Evolutionary conservation across 2,329 filamentous ascomycete species (phyloP).

Genomic region (Cryphonectria radicalis): DNA sequence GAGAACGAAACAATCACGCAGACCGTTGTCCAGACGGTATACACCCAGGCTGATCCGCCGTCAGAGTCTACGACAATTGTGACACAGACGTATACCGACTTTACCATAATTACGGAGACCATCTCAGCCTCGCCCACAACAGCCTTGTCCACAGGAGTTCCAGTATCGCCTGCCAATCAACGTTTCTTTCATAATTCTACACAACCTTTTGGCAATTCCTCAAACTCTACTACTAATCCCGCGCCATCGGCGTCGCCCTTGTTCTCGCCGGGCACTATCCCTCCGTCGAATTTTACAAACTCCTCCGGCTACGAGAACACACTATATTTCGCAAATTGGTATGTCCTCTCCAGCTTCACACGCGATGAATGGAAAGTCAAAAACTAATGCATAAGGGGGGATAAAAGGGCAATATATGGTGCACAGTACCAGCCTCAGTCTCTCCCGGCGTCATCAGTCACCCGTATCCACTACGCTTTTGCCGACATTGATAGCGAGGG

Average conservation of each 20-base stretch:
- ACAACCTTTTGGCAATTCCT: conserved; percentile 8
- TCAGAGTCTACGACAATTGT: not conserved
- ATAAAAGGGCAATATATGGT: conserved; percentile 45
- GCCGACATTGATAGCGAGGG: conserved; percentile 51
- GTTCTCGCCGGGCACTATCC: not conserved
- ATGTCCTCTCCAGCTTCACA: conserved; percentile 27
- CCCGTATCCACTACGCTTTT: conserved; percentile 71
- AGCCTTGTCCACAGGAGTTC: not conserved
- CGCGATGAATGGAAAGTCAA: not conserved
- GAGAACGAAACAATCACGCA: not conserved
- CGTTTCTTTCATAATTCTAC: conserved; percentile 15
- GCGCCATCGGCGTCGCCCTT: not conserved
- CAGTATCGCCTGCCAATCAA: not conserved
- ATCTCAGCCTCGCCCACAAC: not conserved
- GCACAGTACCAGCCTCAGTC: conserved; percentile 66
- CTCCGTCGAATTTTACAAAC: not conserved
- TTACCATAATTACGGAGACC: not conserved
- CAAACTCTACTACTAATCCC: conserved; percentile 1
- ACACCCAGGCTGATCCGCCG: not conserved
- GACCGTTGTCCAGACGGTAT: conserved; percentile 7
- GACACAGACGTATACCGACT: not conserved
- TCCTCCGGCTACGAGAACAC: conserved; percentile 43
- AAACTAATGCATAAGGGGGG: not conserved
- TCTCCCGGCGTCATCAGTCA: conserved; percentile 69
- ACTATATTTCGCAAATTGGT: conserved; percentile 62